Conservation (phyloP, 768 basidiomycete genomes). For the Leccinum incarnatum region DNA sequence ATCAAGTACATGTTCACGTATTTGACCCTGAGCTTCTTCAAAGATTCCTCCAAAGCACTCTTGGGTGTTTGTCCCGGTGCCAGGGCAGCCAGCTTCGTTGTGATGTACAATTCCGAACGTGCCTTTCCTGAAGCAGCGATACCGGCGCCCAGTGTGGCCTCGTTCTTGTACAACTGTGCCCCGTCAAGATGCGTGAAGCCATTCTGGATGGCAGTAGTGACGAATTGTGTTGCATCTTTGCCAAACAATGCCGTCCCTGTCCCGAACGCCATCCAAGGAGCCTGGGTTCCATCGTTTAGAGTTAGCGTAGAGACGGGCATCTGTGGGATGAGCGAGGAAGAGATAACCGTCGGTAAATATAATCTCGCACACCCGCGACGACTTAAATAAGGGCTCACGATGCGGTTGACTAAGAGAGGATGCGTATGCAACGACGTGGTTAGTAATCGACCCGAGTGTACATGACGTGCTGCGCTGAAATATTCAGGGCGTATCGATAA, state of each 20-base stretch:
- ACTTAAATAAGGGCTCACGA: constrained; percentile 9
- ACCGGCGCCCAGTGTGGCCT: constrained; percentile 49
- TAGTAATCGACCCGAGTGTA: not conserved
- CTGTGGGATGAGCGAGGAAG: constrained; percentile 5
- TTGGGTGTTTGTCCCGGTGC: constrained; percentile 45
- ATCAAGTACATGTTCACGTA: constrained; percentile 66
- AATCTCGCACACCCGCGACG: not conserved
- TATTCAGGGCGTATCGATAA: not conserved
- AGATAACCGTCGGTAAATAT: not conserved
- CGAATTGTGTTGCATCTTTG: constrained; percentile 40
- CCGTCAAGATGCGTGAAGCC: constrained; percentile 63
- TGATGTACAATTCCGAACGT: constrained; percentile 57
- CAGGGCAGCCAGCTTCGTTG: constrained; percentile 48
- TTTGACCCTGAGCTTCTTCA: constrained; percentile 51
- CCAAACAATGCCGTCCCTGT: constrained; percentile 54
- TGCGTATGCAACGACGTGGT: not conserved
- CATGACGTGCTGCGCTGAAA: not conserved
- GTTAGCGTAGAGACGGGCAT: constrained; percentile 34
- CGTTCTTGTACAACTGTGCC: constrained; percentile 60
- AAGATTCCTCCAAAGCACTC: constrained; percentile 46
- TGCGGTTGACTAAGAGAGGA: constrained; percentile 9
- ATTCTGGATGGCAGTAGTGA: constrained; percentile 49
- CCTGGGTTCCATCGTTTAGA: constrained; percentile 53
- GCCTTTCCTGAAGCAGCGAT: constrained; percentile 49
- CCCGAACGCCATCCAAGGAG: constrained; percentile 62